A percentile compares a stretch with the other conserved stretches of the same genome.
Conservation (phyloP, 1,284 basidiomycete genomes). For the Trichosporon faecale region DNA sequence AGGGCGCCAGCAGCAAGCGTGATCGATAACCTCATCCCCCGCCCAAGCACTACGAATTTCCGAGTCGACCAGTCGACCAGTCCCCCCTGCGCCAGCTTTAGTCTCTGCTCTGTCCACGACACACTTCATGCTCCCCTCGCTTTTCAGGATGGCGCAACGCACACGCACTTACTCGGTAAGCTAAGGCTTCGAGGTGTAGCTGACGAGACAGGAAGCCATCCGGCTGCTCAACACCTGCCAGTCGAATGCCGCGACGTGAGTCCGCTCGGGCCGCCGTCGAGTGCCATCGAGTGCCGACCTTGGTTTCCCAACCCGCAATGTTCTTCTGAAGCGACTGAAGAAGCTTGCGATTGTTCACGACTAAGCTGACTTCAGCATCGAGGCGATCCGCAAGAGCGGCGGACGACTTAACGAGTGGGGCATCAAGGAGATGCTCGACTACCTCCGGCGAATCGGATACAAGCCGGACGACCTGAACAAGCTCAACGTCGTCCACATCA, state of each 20-base stretch:
- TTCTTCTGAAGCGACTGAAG: too few relatives aligned
- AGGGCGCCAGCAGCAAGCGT: background rate
- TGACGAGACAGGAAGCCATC: constrained; percentile 64
- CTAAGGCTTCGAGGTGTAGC: background rate
- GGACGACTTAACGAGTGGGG: constrained; percentile 67
- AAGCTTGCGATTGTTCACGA: background rate
- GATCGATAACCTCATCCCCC: constrained; percentile 4
- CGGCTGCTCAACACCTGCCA: constrained; percentile 86
- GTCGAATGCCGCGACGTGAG: constrained; percentile 77
- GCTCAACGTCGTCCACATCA: constrained; percentile 93
- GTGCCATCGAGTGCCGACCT: background rate
- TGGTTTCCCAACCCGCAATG: too few relatives aligned
- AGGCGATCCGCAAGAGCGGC: constrained; percentile 75
- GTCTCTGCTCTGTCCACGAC: background rate
- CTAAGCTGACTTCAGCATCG: constrained; percentile 55
- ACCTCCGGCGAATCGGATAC: constrained; percentile 83
- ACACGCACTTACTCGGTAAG: constrained; percentile 35
- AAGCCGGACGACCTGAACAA: constrained; percentile 76
- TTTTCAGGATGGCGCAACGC: constrained; percentile 33
- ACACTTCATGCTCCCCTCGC: constrained; percentile 30
- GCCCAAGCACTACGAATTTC: background rate
- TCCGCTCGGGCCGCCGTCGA: background rate
- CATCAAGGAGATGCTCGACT: constrained; percentile 87
- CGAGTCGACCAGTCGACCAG: constrained; percentile 4
- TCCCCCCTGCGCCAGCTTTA: background rate